A percentile compares a stretch with the other conserved stretches of the same genome.
These are phyloP conservation scores for Elongisporangium anandrum DNA, from an alignment of 352 stramenopile species.

Conservation along the genomic window DNA sequence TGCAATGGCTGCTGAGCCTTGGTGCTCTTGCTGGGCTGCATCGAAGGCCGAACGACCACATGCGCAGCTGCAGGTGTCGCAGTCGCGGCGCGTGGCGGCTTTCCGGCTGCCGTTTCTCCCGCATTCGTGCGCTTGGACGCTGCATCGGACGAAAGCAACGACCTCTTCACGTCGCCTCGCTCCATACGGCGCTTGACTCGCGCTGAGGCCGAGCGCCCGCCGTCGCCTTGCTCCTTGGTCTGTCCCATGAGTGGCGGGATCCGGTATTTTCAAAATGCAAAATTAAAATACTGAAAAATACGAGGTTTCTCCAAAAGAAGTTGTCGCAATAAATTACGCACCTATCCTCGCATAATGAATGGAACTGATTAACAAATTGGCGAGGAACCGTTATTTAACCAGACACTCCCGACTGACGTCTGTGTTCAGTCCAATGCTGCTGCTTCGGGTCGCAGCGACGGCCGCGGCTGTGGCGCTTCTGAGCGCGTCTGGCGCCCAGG, in stretches of 20 bases:
- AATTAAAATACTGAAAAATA: background rate
- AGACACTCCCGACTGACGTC: background rate
- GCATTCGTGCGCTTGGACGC: background rate
- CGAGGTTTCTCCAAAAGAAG: background rate
- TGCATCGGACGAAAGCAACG: background rate
- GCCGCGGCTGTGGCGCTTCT: constrained; percentile 14
- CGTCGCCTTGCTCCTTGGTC: background rate
- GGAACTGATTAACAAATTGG: background rate
- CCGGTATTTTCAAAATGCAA: background rate
- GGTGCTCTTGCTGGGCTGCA: background rate
- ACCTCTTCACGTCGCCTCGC: background rate
- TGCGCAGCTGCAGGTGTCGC: background rate
- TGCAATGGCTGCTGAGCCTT: background rate
- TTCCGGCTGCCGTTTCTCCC: background rate
- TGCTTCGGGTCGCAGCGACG: constrained; percentile 9
- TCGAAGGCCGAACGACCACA: background rate
- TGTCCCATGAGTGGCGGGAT: background rate
- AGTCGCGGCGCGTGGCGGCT: background rate
- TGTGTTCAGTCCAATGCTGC: constrained; percentile 5
- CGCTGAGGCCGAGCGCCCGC: background rate
- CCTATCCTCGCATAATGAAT: background rate
- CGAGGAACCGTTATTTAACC: background rate
- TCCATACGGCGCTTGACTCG: background rate
- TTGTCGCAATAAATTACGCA: too few relatives aligned
- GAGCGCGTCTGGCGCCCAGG: constrained; percentile 4